A percentile compares a stretch with the other conserved stretches of the same genome.
phyloP scores from a whole-genome alignment of 2,329 filamentous ascomycete species.

The Colletotrichum siamense region DNA sequence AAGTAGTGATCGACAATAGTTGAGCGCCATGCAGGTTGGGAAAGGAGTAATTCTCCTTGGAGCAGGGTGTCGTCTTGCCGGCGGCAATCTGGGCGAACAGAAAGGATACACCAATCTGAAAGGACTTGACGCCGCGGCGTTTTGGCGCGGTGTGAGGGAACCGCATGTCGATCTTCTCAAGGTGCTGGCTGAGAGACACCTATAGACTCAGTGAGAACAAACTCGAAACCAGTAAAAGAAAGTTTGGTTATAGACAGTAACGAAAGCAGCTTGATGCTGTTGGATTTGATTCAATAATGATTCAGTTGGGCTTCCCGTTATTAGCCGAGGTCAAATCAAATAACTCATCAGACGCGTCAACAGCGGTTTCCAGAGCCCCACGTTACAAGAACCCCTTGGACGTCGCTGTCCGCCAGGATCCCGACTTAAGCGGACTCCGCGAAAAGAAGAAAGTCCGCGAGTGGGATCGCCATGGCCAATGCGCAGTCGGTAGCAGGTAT shows the following conservation, averaged over 20 bases:
- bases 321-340: background rate
- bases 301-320: background rate
- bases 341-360: background rate
- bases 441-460: background rate
- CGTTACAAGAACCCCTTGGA: background rate
- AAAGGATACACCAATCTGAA: background rate
- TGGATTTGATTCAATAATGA: background rate
- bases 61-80: background rate
- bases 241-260: background rate
- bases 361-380: background rate
- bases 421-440: background rate
- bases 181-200: background rate
- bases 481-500: background rate
- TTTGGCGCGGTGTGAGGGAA: background rate
- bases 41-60: background rate
- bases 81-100: background rate
- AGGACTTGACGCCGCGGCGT: background rate
- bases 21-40: background rate
- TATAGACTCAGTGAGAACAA: background rate
- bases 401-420: background rate
- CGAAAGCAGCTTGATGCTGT: background rate
- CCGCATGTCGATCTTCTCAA: background rate
- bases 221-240: background rate
- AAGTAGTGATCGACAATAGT: background rate
- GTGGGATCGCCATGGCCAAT: background rate